Evolutionary conservation across 1,139 yeast genomes (phyloP), one percentile per base, ranked within the genome.

Genomic region (Debaryomyces coudertii): DNA sequence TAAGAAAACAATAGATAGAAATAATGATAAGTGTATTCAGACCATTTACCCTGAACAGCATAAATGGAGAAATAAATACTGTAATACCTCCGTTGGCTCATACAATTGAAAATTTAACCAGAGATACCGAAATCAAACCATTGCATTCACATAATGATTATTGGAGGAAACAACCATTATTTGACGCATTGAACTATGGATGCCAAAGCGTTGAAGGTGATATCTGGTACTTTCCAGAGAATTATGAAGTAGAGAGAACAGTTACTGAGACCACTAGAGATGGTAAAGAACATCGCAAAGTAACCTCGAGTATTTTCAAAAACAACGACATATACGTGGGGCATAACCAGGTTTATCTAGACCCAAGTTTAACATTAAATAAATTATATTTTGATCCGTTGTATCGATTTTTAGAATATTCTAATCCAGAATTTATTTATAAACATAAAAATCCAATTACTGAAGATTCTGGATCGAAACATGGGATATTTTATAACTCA

Each of bases 91-190:
- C 36, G 6, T 42, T 46, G 27, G 34, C 45, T 12, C 52, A 47
- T 28, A 55, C 63, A 2, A 52, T 68, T 2, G 77, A 73, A 47
- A 52, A 58, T 12, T 58, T 81, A 35, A 81, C 82, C 2, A 65
- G 79, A 43, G 83, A 80, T 53, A 80, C 80, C 0, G 62, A 70
- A 29, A 62, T 77, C 27, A 71, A 74, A 44, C 79, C 80, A 5
- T 69, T 85, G 16, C 93, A 86, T 56, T 83, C 90, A 0, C 93
- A 87, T 58, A 87, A 86, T 57, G 93, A 87, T 59, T 87, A 87
- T 61, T 84, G 89, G 90, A 68, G 92, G 52, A 52, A 61, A 2
- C 60, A 68, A 4, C 93, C 93, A 0, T 67, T 87, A 7, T 71
- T 80, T 47, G 85, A 83, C 49, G 92, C 90, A 0, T 62, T 85